These are phyloP conservation scores for Platismatia glauca DNA, from an alignment of 495 filamentous ascomycete species.

Conservation along the genomic window DNA sequence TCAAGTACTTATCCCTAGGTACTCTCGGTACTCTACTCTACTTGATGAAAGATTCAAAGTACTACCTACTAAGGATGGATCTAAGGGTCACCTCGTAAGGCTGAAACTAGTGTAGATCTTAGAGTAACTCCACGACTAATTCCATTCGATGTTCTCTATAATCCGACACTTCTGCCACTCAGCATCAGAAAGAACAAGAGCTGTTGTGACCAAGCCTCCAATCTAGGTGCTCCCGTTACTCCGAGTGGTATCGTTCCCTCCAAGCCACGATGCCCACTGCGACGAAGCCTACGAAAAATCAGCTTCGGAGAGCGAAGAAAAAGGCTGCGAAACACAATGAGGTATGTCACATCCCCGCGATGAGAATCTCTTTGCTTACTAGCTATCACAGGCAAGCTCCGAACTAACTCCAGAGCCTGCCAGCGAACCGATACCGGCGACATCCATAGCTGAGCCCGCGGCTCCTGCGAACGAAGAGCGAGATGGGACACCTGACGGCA, in stretches of 20 bases:
- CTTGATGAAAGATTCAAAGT: no score
- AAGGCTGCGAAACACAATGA: slow-evolving; percentile 69
- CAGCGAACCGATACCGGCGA: slow-evolving; percentile 19
- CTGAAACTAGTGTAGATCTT: background rate
- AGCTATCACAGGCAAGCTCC: slow-evolving; percentile 18
- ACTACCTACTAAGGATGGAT: no score
- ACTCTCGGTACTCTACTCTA: no score
- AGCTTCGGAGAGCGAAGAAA: slow-evolving; percentile 77
- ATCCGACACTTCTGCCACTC: background rate
- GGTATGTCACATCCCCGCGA: slow-evolving; percentile 30
- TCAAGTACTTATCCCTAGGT: background rate
- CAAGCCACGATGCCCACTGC: slow-evolving; percentile 24
- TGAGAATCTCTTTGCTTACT: slow-evolving; percentile 25
- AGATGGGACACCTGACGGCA: slow-evolving; percentile 28
- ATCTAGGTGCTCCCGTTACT: background rate
- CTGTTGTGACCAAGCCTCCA: background rate
- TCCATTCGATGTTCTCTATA: background rate
- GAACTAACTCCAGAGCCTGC: slow-evolving; percentile 28
- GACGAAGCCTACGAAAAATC: slow-evolving; percentile 71
- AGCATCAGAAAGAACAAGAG: no score
- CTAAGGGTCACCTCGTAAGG: background rate
- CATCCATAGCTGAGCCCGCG: slow-evolving; percentile 19
- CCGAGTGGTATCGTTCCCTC: background rate
- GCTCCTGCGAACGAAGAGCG: slow-evolving; percentile 24
- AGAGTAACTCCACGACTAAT: background rate